A percentile compares a stretch with the other conserved stretches of the same genome.
phyloP scores from a whole-genome alignment of 306 rosid genomes.

The Lupinus albus region DNA sequence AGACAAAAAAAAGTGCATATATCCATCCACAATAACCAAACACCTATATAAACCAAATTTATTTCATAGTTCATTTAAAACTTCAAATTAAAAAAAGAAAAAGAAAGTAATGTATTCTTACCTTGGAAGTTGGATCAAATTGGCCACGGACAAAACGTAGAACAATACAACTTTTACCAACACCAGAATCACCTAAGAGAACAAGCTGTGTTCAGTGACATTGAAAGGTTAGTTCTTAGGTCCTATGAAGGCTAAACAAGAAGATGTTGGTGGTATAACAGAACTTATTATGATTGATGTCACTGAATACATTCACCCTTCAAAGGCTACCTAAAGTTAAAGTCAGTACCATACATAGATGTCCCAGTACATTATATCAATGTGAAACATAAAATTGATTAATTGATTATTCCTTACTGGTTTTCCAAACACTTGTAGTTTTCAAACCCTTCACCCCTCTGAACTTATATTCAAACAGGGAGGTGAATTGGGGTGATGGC shows the following conservation, averaged over 20 bases:
- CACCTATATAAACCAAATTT: slow-evolving; percentile 1
- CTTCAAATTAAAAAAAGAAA: slow-evolving; percentile 1
- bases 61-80: slow-evolving; percentile 10
- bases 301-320: not conserved
- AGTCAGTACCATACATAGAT: not conserved
- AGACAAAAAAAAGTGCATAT: not conserved
- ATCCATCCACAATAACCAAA: not conserved
- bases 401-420: not conserved
- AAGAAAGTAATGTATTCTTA: slow-evolving; percentile 38
- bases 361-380: not conserved
- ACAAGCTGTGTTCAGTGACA: slow-evolving; percentile 73
- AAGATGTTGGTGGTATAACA: slow-evolving; percentile 13
- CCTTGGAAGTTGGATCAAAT: slow-evolving; percentile 99
- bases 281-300: slow-evolving; percentile 7
- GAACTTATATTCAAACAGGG: not conserved
- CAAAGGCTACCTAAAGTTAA: slow-evolving; percentile 15
- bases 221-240: slow-evolving; percentile 35
- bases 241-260: slow-evolving; percentile 30
- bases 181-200: slow-evolving; percentile 98
- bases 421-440: not conserved
- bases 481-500: not conserved
- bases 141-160: slow-evolving; percentile 98
- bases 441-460: not conserved
- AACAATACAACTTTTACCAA: slow-evolving; percentile 99
- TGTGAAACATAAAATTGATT: not conserved